These are phyloP conservation scores for Potentilla sterilis DNA, from an alignment of 306 rosid species.

Conservation along the genomic window DNA sequence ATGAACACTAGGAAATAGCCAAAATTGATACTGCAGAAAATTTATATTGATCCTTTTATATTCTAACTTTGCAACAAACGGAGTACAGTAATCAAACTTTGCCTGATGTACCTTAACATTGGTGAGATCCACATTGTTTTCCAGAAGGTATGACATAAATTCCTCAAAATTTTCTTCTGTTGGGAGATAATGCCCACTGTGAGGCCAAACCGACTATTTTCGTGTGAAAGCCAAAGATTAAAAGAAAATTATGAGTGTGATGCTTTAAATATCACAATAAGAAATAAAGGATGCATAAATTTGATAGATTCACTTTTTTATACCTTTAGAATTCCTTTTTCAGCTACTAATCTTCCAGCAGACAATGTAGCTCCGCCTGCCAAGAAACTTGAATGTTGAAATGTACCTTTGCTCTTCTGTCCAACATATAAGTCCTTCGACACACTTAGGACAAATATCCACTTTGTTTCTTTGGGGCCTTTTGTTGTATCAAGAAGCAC, in stretches of 20 bases:
- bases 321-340: constrained; percentile 76
- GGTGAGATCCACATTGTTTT: constrained; percentile 60
- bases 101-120: constrained; percentile 55
- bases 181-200: constrained; percentile 91
- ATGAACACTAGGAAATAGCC: background rate
- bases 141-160: constrained; percentile 59
- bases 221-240: constrained; percentile 19
- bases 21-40: background rate
- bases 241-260: constrained; percentile 15
- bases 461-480: constrained; percentile 50
- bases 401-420: constrained; percentile 74
- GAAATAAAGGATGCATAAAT: constrained; percentile 15
- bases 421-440: constrained; percentile 74
- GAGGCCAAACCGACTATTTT: constrained; percentile 80
- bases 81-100: constrained; percentile 7
- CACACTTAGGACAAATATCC: constrained; percentile 84
- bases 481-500: constrained; percentile 45
- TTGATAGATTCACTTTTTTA: background rate
- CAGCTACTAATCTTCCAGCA: constrained; percentile 72
- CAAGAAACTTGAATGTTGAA: constrained; percentile 92
- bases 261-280: background rate
- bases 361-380: constrained; percentile 94
- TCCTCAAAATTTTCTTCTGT: constrained; percentile 80
- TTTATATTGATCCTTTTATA: background rate
- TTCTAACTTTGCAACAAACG: background rate